These are phyloP conservation scores for Phyllosticta citribraziliensis DNA, from an alignment of 2,329 filamentous ascomycete species.

Conservation along the genomic window DNA sequence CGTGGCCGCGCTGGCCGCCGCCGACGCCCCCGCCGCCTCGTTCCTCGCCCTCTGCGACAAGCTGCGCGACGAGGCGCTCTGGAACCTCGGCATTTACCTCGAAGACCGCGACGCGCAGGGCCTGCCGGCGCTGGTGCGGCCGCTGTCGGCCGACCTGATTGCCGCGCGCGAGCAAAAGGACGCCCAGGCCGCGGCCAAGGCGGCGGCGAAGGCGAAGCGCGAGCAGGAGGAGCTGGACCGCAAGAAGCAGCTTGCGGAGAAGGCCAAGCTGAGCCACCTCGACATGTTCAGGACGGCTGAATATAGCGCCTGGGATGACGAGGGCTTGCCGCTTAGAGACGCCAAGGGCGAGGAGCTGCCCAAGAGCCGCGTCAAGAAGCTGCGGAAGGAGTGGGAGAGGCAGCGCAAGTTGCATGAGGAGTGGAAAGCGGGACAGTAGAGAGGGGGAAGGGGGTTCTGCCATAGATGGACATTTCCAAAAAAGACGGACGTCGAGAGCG, in stretches of 20 bases:
- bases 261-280: slow-evolving; percentile 46
- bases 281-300: slow-evolving; percentile 51
- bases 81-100: slow-evolving; percentile 74
- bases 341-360: slow-evolving; percentile 69
- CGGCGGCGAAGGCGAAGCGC: slow-evolving; percentile 38
- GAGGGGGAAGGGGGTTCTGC: not conserved
- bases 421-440: slow-evolving; percentile 21
- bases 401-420: slow-evolving; percentile 80
- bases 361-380: slow-evolving; percentile 70
- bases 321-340: slow-evolving; percentile 70
- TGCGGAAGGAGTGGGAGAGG: slow-evolving; percentile 80
- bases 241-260: slow-evolving; percentile 44
- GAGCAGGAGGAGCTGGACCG: slow-evolving; percentile 51
- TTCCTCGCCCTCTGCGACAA: slow-evolving; percentile 69
- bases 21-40: slow-evolving; percentile 52
- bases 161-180: slow-evolving; percentile 45
- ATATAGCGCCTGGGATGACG: slow-evolving; percentile 71
- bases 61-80: slow-evolving; percentile 72
- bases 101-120: slow-evolving; percentile 60
- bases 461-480: not conserved
- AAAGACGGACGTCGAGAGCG: not conserved
- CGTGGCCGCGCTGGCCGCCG: slow-evolving; percentile 43
- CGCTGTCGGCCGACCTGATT: slow-evolving; percentile 50
- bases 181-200: slow-evolving; percentile 32
- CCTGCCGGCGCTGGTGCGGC: slow-evolving; percentile 62